Percentiles rank a stretch among this genome's conserved stretches.
Evolutionary conservation across 2,329 filamentous ascomycete species (phyloP).

Genomic region (Fusarium sp.): DNA sequence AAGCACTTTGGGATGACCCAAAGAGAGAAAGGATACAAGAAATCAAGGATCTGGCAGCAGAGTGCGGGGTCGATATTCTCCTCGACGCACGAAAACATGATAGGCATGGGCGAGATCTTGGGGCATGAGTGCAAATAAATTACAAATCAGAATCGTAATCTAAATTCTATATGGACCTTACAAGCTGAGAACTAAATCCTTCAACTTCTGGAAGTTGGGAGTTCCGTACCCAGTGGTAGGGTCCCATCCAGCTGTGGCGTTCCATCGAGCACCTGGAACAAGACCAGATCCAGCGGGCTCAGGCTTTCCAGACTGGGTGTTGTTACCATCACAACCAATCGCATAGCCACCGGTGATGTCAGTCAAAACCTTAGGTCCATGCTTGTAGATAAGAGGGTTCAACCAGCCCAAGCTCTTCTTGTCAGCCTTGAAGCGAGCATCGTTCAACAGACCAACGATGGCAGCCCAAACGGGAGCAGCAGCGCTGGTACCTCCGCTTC

Average conservation of each 20-base stretch:
- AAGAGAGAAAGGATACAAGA: not conserved
- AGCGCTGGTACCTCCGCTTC: conserved; percentile 52
- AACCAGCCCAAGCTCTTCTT: conserved; percentile 59
- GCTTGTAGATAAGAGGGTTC: conserved; percentile 56
- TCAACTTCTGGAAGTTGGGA: conserved; percentile 34
- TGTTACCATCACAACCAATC: conserved; percentile 44
- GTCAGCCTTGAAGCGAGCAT: conserved; percentile 53
- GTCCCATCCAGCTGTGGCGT: conserved; percentile 35
- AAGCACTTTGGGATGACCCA: not conserved
- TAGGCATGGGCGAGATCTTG: not conserved
- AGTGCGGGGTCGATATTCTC: not conserved
- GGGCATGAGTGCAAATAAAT: accelerated
- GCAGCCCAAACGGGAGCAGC: conserved; percentile 59
- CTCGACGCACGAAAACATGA: not conserved
- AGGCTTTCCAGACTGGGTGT: conserved; percentile 19
- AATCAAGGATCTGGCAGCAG: not conserved
- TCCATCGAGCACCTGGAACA: conserved; percentile 32
- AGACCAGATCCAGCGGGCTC: conserved; percentile 24
- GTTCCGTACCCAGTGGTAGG: conserved; percentile 32
- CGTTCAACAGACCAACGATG: conserved; percentile 59
- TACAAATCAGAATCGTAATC: not conserved
- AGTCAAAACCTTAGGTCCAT: conserved; percentile 25
- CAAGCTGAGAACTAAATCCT: conserved; percentile 8
- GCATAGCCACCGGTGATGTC: conserved; percentile 46
- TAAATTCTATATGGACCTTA: not conserved